Evolutionary conservation across 306 rosid species (phyloP), one percentile per base, ranked within the genome.

Genomic region (Acacia crassicarpa): DNA sequence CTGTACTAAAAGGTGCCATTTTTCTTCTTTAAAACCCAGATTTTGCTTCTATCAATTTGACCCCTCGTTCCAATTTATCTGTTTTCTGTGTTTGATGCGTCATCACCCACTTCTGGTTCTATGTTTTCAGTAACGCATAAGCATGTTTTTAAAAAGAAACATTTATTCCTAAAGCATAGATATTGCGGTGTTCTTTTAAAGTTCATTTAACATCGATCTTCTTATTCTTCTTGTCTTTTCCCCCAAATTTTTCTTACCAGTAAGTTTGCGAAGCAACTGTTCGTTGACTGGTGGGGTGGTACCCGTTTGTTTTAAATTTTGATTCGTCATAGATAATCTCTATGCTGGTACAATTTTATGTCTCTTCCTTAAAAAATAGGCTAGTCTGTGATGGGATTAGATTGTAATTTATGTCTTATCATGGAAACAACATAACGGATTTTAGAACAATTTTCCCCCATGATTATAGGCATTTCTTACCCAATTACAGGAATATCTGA

Each of bases 231-330:
- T n/a, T 56, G 23, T n/a, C 3, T 25, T 68, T 30, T 5, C 56
- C 33, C 35, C 25, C 25, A 54, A 19, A 13, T 41, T 30, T 22
- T 8, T 67, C 9, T 30, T n/a, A 58, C 68, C 40, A 16, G 45
- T 32, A 63, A 62, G 13, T 13, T 49, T 62, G 17, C 63, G 78
- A 16, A 0, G 13, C 15, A 54, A 33, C 69, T 79, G 68, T 68
- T 58, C 58, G 46, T 74, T 74, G 66, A 66, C 75, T 66, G 27
- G 72, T 54, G 46, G 40, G 66, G 72, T 74, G 72, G 58, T 51
- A 41, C 35, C 30, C 11, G 72, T 43, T 44, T 76, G 27, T 56
- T 74, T 32, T 56, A 14, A 82, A 59, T 56, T 82, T 76, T 70
- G 44, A 63, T 83, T 70, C 74, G 19, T 83, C 30, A 9, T 19